These are phyloP conservation scores for Hyaloperonospora brassicae DNA, from an alignment of 352 stramenopile genomes.

Conservation along the genomic window DNA sequence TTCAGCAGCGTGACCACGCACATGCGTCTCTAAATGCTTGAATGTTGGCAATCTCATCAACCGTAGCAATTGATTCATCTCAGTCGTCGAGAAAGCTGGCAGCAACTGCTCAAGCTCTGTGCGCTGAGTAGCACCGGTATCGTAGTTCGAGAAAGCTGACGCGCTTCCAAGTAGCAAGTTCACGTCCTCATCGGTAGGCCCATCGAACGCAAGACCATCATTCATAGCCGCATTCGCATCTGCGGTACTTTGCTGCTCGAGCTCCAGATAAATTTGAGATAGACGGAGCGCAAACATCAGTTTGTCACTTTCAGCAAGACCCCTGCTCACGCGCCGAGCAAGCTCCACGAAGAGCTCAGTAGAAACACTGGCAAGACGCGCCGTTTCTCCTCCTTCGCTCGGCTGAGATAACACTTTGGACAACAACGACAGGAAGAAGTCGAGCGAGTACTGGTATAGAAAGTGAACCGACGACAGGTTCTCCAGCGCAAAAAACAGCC, in stretches of 20 bases:
- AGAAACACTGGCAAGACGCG: slow-evolving; percentile 61
- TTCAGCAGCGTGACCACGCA: slow-evolving; percentile 44
- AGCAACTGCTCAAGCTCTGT: slow-evolving; percentile 45
- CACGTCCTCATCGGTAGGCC: slow-evolving; percentile 60
- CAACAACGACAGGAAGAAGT: slow-evolving; percentile 96
- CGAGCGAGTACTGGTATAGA: slow-evolving; percentile 97
- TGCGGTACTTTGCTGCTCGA: slow-evolving; percentile 49
- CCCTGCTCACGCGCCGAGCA: slow-evolving; percentile 88
- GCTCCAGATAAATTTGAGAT: slow-evolving; percentile 87
- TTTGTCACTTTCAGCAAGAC: slow-evolving; percentile 95
- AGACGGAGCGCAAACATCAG: slow-evolving; percentile 97
- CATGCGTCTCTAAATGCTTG: slow-evolving; percentile 63
- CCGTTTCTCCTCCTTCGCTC: slow-evolving; percentile 19
- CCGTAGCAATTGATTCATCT: slow-evolving; percentile 85
- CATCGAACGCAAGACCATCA: slow-evolving; percentile 38
- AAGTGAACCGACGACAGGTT: slow-evolving; percentile 94
- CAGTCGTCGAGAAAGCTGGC: slow-evolving; percentile 45
- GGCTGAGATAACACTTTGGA: slow-evolving; percentile 82
- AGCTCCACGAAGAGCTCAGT: slow-evolving; percentile 88
- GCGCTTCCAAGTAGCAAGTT: slow-evolving; percentile 60
- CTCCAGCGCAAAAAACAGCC: slow-evolving; percentile 90
- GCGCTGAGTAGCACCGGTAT: slow-evolving; percentile 26
- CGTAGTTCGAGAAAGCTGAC: slow-evolving; percentile 37
- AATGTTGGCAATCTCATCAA: slow-evolving; percentile 70
- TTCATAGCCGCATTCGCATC: slow-evolving; percentile 23